Evolutionary conservation across 441 rosid species (phyloP).

Genomic region (Theobroma grandiflorum): DNA sequence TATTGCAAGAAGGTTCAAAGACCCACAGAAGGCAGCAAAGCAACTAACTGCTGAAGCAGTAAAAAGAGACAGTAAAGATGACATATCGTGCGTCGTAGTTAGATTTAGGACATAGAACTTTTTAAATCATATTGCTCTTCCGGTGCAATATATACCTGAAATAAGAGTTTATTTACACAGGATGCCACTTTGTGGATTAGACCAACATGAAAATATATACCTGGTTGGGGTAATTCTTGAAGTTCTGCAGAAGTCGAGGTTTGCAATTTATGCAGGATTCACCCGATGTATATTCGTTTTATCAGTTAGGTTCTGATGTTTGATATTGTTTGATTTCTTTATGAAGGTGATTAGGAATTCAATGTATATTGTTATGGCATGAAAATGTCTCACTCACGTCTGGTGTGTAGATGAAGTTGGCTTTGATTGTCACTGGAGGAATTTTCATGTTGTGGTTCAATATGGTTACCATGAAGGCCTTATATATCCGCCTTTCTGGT

Average conservation of each 20-base stretch:
- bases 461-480: not conserved
- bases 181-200: slow-evolving; percentile 36
- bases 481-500: not conserved
- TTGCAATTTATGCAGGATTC: slow-evolving; percentile 26
- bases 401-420: slow-evolving; percentile 34
- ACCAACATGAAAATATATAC: slow-evolving; percentile 26
- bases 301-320: slow-evolving; percentile 39
- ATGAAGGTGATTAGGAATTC: slow-evolving; percentile 31
- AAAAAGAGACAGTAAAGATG: slow-evolving; percentile 85
- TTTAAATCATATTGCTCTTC: slow-evolving; percentile 26
- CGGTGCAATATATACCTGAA: slow-evolving; percentile 38
- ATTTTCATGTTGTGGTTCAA: slow-evolving; percentile 11
- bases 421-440: slow-evolving; percentile 32
- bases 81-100: slow-evolving; percentile 86
- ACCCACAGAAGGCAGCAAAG: slow-evolving; percentile 90
- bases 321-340: slow-evolving; percentile 52
- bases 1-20: slow-evolving; percentile 73
- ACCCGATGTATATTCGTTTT: slow-evolving; percentile 41
- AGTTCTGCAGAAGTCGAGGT: slow-evolving; percentile 18
- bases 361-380: slow-evolving; percentile 34
- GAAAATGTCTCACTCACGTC: not conserved
- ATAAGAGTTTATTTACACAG: slow-evolving; percentile 37
- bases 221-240: slow-evolving; percentile 22
- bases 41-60: slow-evolving; percentile 81
- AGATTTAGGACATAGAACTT: slow-evolving; percentile 65